These are phyloP conservation scores for Globisporangium sylvaticum DNA, from an alignment of 352 stramenopile species.

Conservation along the genomic window DNA sequence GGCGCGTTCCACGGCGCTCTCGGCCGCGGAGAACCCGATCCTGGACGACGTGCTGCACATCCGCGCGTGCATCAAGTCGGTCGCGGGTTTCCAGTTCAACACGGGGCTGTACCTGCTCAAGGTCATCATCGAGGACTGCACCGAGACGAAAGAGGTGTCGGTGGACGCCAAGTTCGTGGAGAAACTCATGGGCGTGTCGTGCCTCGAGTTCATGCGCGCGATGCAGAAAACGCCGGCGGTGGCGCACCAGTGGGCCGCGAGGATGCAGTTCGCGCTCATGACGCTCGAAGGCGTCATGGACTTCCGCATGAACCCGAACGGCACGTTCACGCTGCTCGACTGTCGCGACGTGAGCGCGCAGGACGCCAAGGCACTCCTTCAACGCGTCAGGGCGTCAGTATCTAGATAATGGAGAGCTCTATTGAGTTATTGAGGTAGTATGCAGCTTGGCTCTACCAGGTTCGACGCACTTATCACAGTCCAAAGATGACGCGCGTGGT, in stretches of 20 bases:
- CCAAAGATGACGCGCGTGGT: constrained; percentile 15
- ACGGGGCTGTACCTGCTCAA: constrained; percentile 64
- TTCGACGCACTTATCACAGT: not conserved
- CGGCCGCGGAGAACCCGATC: constrained; percentile 7
- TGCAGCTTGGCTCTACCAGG: not conserved
- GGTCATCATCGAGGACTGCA: constrained; percentile 77
- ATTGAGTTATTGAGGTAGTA: not conserved
- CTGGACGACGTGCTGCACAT: constrained; percentile 41
- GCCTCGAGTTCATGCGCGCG: constrained; percentile 55
- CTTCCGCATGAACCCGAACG: constrained; percentile 28
- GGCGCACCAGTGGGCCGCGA: constrained; percentile 56
- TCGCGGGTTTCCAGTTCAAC: constrained; percentile 78
- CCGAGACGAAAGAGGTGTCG: constrained; percentile 40
- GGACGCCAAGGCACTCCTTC: constrained; percentile 41
- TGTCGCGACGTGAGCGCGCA: constrained; percentile 39
- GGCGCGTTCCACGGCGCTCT: constrained; percentile 20
- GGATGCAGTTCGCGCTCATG: constrained; percentile 81
- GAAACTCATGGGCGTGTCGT: constrained; percentile 71
- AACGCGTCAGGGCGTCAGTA: constrained; percentile 29
- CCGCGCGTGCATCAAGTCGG: constrained; percentile 77
- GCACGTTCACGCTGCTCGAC: constrained; percentile 42
- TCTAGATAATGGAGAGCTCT: constrained; percentile 1
- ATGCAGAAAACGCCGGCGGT: constrained; percentile 61
- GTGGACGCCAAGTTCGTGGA: constrained; percentile 60
- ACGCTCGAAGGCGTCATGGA: constrained; percentile 77